Base-by-base conservation (phyloP, 371 early-diverging fungal species). In the Haplosporangium sp. region DNA sequence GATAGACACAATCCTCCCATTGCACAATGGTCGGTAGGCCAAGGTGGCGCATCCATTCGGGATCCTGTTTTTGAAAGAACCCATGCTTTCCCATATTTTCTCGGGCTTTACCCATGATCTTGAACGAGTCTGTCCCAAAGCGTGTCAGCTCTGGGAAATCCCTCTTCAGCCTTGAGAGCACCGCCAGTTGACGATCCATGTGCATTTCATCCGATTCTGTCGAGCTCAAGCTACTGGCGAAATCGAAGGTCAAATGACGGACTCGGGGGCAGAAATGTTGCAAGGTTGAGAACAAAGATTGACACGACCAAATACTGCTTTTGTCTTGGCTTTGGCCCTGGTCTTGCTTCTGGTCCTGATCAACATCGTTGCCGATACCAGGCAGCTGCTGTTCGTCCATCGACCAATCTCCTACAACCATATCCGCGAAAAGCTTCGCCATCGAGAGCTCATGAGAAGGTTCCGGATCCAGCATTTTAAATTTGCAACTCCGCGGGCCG, bases 41-140 rank as follows among this genome's bases (percentile, higher is more conserved):
- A 21, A n/a, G 20, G 7, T n/a, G 1, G 10, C 9, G n/a, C 50
- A 50, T n/a, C 20, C 10, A 6, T 18, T 52, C 1, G 8, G 37
- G 21, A 16, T 29, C 48, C 59, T 48, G 38, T 46, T 55, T 36
- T 5, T 18, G 60, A 37, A 54, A 12, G 37, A 67, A 60, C 6
- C 60, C 67, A 41, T 47, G 20, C 8, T 5, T 8, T 10, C 41
- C 5, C 9, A 64, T 40, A n/a, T 23, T 14, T 12, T n/a, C 13
- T n/a, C n/a, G 18, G 20, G 38, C 46, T 7, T 3, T 8, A 2
- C 37, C 20, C 29, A 46, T 52, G 13, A 66, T 42, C 21, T 7
- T 53, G 20, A 59, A 29, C 43, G 58, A 59, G 20, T 59, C 59
- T 2, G 66, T 66, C 12, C 45, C 41, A 23, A 66, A 66, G 6